phyloP scores from a whole-genome alignment of 177 flowering plant species.

The Vitis hybrid region DNA sequence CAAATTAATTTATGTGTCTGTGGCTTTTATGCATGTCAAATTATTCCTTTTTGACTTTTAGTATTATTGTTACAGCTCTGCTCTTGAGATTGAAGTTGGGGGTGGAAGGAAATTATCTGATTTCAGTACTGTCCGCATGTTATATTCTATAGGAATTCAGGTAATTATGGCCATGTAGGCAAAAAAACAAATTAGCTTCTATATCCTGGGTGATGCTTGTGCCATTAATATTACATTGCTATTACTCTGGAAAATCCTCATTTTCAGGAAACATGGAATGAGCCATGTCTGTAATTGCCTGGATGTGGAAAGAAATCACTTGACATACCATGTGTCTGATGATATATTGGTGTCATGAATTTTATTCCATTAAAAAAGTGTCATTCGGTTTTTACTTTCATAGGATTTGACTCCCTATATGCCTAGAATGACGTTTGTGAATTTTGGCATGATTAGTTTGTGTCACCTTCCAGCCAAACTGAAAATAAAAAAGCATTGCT shows the following conservation, averaged over 20 bases:
- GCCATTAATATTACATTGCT: not conserved
- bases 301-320: too few relatives aligned
- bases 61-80: constrained; percentile 50
- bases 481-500: too few relatives aligned
- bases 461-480: too few relatives aligned
- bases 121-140: constrained; percentile 77
- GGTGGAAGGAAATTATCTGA: constrained; percentile 93
- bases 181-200: not conserved
- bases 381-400: too few relatives aligned
- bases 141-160: constrained; percentile 84
- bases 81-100: constrained; percentile 90
- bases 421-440: too few relatives aligned
- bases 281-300: not conserved
- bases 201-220: not conserved
- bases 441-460: too few relatives aligned
- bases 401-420: too few relatives aligned
- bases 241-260: not conserved
- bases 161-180: constrained; percentile 28
- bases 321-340: not conserved
- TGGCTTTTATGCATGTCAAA: not conserved
- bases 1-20: not conserved
- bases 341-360: too few relatives aligned
- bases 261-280: not conserved
- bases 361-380: too few relatives aligned
- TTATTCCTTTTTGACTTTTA: constrained; percentile 7